phyloP scores from a whole-genome alignment of 2,329 filamentous ascomycete genomes.

The Aspergillus sp. region DNA sequence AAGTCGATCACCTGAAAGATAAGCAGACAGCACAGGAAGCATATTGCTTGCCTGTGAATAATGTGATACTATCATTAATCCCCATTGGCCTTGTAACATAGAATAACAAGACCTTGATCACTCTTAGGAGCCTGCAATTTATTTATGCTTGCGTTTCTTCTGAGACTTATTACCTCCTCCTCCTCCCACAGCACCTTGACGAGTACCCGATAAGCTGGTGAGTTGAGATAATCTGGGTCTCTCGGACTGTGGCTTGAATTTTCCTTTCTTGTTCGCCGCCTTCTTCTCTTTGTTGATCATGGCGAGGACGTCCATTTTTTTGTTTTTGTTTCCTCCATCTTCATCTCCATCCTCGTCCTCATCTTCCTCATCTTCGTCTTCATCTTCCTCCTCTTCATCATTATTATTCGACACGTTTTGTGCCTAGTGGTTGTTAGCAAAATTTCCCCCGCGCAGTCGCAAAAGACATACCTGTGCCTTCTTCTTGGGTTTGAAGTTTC shows the following conservation, averaged over 20 bases:
- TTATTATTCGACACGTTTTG: conserved; percentile 2
- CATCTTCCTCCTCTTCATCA: conserved; percentile 2
- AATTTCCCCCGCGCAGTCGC: background rate
- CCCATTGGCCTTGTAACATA: too few species aligned
- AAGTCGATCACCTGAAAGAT: too few species aligned
- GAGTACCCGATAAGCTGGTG: conserved; percentile 28
- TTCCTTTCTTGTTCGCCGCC: background rate
- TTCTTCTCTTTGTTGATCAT: conserved; percentile 8
- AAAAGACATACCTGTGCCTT: conserved; percentile 15
- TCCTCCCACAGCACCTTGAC: conserved; percentile 1
- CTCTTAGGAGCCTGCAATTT: background rate
- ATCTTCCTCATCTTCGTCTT: conserved; percentile 3
- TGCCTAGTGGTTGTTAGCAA: conserved; percentile 1
- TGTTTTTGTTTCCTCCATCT: background rate
- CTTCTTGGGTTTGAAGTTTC: conserved; percentile 34
- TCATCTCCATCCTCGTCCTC: conserved; percentile 10
- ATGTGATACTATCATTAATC: too few species aligned
- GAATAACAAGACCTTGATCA: too few species aligned
- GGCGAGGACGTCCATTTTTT: conserved; percentile 4
- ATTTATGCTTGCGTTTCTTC: conserved; percentile 21
- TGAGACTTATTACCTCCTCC: conserved; percentile 11
- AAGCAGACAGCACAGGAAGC: too few species aligned
- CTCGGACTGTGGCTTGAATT: conserved; percentile 12
- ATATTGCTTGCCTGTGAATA: too few species aligned
- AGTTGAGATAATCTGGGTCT: conserved; percentile 16